Conservation (phyloP, 108 stramenopile species). For the Fragilaria crotonensis region DNA sequence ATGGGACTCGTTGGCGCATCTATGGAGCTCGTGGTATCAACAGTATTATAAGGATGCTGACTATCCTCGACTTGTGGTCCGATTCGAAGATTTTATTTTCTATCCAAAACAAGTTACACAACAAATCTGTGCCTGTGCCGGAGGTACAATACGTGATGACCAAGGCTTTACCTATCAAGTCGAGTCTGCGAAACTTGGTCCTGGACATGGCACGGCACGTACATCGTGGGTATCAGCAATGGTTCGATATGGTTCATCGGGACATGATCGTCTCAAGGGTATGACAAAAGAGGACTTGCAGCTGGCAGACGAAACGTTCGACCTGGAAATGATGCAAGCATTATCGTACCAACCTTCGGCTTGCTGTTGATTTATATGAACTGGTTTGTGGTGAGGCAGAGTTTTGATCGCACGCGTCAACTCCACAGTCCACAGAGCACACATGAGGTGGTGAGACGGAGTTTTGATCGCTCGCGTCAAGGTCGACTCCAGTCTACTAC, state of each 20-base stretch:
- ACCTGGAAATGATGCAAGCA: slow-evolving; percentile 52
- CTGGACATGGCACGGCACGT: slow-evolving; percentile 5
- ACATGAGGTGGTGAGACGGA: no score
- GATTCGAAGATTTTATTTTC: slow-evolving; percentile 76
- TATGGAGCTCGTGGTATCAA: slow-evolving; percentile 61
- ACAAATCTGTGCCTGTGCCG: slow-evolving; percentile 59
- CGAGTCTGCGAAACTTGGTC: neutral
- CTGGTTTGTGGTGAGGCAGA: no score
- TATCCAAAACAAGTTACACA: slow-evolving; percentile 46
- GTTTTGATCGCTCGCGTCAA: no score
- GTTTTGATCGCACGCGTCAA: no score
- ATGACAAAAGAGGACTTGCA: slow-evolving; percentile 50
- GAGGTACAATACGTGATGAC: slow-evolving; percentile 25
- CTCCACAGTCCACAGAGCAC: no score
- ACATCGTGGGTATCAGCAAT: slow-evolving; percentile 68
- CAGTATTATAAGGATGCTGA: slow-evolving; percentile 34
- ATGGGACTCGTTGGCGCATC: slow-evolving; percentile 35
- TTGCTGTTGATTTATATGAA: no score
- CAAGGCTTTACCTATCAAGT: neutral
- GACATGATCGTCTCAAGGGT: slow-evolving; percentile 40
- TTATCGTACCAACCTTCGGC: slow-evolving; percentile 32
- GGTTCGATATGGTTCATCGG: slow-evolving; percentile 59
- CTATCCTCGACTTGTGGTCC: slow-evolving; percentile 53
- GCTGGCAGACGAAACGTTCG: slow-evolving; percentile 34
- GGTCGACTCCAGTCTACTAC: no score